phyloP scores from a whole-genome alignment of 2,329 filamentous ascomycete species.

The Hirsutella rhossiliensis region DNA sequence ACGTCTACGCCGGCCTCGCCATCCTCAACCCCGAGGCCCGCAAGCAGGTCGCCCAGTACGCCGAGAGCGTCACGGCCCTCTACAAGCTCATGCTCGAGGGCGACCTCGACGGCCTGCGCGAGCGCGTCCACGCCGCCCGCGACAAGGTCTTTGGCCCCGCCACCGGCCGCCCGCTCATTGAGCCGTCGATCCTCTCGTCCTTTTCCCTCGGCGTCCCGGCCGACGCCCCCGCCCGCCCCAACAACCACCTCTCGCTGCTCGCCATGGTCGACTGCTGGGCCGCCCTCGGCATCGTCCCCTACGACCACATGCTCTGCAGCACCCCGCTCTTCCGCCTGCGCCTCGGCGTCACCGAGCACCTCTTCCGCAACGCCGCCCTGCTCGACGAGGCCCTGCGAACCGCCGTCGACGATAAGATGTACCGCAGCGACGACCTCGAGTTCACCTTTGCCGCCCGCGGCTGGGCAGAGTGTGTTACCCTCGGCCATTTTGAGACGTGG shows the following conservation, averaged over 20 bases:
- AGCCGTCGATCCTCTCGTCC: slow-evolving; percentile 75
- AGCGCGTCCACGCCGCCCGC: slow-evolving; percentile 51
- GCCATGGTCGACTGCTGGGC: slow-evolving; percentile 99
- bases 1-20: slow-evolving; percentile 93
- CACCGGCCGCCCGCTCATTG: slow-evolving; percentile 52
- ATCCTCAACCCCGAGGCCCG: slow-evolving; percentile 92
- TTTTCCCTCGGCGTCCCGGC: slow-evolving; percentile 69
- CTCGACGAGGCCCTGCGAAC: slow-evolving; percentile 78
- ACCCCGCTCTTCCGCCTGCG: slow-evolving; percentile 95
- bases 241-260: slow-evolving; percentile 86
- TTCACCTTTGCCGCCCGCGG: slow-evolving; percentile 94
- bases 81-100: slow-evolving; percentile 96
- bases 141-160: slow-evolving; percentile 69
- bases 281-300: slow-evolving; percentile 82
- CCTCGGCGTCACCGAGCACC: slow-evolving; percentile 91
- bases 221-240: slow-evolving; percentile 52
- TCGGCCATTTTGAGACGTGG: slow-evolving; percentile 90
- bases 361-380: slow-evolving; percentile 73
- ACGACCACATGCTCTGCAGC: slow-evolving; percentile 99
- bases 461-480: slow-evolving; percentile 87
- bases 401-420: slow-evolving; percentile 79
- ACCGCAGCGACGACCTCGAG: slow-evolving; percentile 90
- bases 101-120: slow-evolving; percentile 59
- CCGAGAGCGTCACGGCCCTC: slow-evolving; percentile 79
- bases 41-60: slow-evolving; percentile 89